Conservation (phyloP, 768 basidiomycete species). For the Rhodocollybia butyracea region DNA sequence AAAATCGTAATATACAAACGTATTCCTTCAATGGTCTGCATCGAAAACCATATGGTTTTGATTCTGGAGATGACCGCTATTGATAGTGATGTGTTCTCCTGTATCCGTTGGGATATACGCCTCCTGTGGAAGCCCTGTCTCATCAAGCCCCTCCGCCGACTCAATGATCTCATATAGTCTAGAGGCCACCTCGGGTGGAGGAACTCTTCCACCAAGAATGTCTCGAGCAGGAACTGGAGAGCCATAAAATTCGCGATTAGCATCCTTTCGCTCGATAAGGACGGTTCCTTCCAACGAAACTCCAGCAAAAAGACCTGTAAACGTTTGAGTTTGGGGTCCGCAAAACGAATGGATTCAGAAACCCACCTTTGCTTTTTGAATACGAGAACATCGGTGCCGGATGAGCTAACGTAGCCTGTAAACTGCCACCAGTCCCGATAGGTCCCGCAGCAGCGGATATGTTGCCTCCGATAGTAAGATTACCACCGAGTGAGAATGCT, state of each 20-base stretch:
- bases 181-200: slow-evolving; percentile 95
- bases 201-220: slow-evolving; percentile 90
- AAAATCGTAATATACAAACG: no score
- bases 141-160: slow-evolving; percentile 91
- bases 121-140: slow-evolving; percentile 70
- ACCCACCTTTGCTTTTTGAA: slow-evolving; percentile 87
- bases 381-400: slow-evolving; percentile 98
- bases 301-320: slow-evolving; percentile 87
- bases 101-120: slow-evolving; percentile 73
- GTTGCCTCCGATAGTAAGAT: slow-evolving; percentile 92
- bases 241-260: slow-evolving; percentile 96
- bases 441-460: slow-evolving; percentile 86
- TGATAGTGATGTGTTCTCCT: slow-evolving; percentile 54
- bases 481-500: slow-evolving; percentile 94
- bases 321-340: slow-evolving; percentile 1
- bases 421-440: slow-evolving; percentile 89
- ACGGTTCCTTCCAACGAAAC: slow-evolving; percentile 92
- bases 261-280: slow-evolving; percentile 92
- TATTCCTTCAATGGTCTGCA: slow-evolving; percentile 65
- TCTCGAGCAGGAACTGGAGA: slow-evolving; percentile 85
- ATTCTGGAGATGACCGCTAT: slow-evolving; percentile 34
- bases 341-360: background rate
- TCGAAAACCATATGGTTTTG: slow-evolving; percentile 81
- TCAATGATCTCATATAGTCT: slow-evolving; percentile 95
- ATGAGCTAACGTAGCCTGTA: slow-evolving; percentile 84